These are phyloP conservation scores for Elsinoe fawcettii DNA, from an alignment of 2,329 filamentous ascomycete species.

Conservation along the genomic window DNA sequence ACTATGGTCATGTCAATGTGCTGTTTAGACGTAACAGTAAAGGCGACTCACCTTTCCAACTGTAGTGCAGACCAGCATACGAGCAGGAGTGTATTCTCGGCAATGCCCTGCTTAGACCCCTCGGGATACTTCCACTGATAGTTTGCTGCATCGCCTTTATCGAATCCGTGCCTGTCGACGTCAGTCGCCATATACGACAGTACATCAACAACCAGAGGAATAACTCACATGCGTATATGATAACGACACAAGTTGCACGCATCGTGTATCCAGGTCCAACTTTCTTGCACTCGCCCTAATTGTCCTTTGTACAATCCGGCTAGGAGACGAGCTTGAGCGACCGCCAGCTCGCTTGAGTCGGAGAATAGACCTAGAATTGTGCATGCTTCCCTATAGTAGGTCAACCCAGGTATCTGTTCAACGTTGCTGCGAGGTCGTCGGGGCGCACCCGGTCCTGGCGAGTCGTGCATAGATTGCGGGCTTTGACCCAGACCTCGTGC, in stretches of 20 bases:
- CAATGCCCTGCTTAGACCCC: slow-evolving; percentile 23
- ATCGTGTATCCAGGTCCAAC: slow-evolving; percentile 57
- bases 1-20: slow-evolving; percentile 36
- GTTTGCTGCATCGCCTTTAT: slow-evolving; percentile 20
- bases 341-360: slow-evolving; percentile 69
- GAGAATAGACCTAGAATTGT: slow-evolving; percentile 78
- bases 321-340: slow-evolving; percentile 77
- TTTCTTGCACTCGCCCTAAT: slow-evolving; percentile 77
- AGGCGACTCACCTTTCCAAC: slow-evolving; percentile 62
- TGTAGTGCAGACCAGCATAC: slow-evolving; percentile 93
- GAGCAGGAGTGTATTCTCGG: slow-evolving; percentile 43
- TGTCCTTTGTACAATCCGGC: slow-evolving; percentile 86
- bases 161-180: background rate
- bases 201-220: too few relatives aligned
- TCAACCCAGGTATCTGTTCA: slow-evolving; percentile 79
- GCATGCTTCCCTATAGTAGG: slow-evolving; percentile 79
- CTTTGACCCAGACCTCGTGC: slow-evolving; percentile 23
- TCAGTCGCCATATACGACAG: background rate
- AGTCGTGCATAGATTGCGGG: slow-evolving; percentile 26
- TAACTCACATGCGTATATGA: slow-evolving; percentile 17
- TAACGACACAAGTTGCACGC: slow-evolving; percentile 20
- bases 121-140: background rate
- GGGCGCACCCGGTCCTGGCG: slow-evolving; percentile 16
- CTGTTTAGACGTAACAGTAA: too few relatives aligned
- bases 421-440: slow-evolving; percentile 36